phyloP scores from a whole-genome alignment of 2,329 filamentous ascomycete species.

The Phaeosphaeria sp. region DNA sequence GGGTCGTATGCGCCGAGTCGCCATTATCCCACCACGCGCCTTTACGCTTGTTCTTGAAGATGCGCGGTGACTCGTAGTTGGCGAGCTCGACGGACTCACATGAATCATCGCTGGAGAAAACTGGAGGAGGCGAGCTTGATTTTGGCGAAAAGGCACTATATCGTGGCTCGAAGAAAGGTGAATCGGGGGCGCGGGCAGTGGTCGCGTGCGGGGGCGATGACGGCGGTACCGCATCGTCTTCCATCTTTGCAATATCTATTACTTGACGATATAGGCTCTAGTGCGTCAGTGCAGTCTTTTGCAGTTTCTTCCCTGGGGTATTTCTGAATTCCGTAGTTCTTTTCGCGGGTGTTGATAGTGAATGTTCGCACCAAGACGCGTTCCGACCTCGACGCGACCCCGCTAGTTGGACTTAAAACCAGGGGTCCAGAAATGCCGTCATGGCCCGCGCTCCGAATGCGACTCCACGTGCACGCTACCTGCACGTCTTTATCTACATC shows the following conservation, averaged over 20 bases:
- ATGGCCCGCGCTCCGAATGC: slow-evolving; percentile 19
- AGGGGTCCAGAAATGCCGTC: slow-evolving; percentile 22
- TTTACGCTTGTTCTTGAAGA: slow-evolving; percentile 41
- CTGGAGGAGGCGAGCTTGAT: slow-evolving; percentile 39
- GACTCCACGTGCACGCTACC: slow-evolving; percentile 19
- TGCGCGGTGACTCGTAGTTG: slow-evolving; percentile 42
- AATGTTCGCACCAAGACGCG: background rate
- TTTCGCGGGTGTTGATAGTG: background rate
- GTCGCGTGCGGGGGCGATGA: slow-evolving; percentile 32
- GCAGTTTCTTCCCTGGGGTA: background rate
- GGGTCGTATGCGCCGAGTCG: slow-evolving; percentile 19
- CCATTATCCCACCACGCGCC: slow-evolving; percentile 39
- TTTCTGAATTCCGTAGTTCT: background rate
- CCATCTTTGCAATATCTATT: slow-evolving; percentile 17
- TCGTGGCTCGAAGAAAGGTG: slow-evolving; percentile 32
- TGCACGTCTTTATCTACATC: background rate
- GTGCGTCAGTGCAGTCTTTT: too few species aligned
- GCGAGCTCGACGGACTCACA: slow-evolving; percentile 34
- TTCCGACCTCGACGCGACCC: slow-evolving; percentile 18
- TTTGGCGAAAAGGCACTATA: slow-evolving; percentile 29
- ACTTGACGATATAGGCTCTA: background rate
- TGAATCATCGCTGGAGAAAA: slow-evolving; percentile 44
- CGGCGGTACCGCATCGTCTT: slow-evolving; percentile 26
- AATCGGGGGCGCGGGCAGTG: slow-evolving; percentile 25
- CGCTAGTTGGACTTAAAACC: slow-evolving; percentile 9